Evolutionary conservation across 108 stramenopile genomes (phyloP), one percentile per base, ranked within the genome.

Genomic region (Seminavis robusta): DNA sequence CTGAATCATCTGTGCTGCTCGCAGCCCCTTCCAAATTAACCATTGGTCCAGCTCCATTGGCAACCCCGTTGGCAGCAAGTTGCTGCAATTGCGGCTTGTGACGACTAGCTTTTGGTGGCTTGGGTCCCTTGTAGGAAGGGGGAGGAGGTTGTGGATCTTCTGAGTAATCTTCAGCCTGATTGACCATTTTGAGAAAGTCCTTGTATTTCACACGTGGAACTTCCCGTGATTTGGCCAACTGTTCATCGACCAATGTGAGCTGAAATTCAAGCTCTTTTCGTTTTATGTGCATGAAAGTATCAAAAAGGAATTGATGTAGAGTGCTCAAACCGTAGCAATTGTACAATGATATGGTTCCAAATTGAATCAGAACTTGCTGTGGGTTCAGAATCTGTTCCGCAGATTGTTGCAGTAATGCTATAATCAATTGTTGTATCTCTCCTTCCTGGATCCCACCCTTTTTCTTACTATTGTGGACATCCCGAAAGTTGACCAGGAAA

Each of bases 301-400:
- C 61, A 52, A 76, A 81, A n/a, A 81, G 69, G 47, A 81, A 81
- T 40, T 57, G 29, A 56, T 81, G 80, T 20, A 81, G 36, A 33
- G 27, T 28, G 33, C 52, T 44, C 4, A 81, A 42, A 33, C 80
- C 80, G 30, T 73, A 81, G 47, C 74, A 72, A 39, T 76, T 76
- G n/a, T 19, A 20, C 19, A 81, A 48, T 3, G 66, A 67, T 5
- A 41, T 45, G 20, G 25, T 29, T 15, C 37, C 39, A 28, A 16
- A 56, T 31, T 59, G 40, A 21, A 56, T 19, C 0, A 47, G 10
- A 3, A 59, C 5, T 31, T 29, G 45, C 10, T n/a, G 20, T 47
- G 5, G 57, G 57, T 31, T 59, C 57, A 4, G 46, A 25, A 20
- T 6, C 17, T n/a, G n/a, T n/a, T n/a, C n/a, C n/a, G 52, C 7